These are phyloP conservation scores for Stevia rebaudiana DNA, from an alignment of 140 eudicot genomes.

Conservation along the genomic window DNA sequence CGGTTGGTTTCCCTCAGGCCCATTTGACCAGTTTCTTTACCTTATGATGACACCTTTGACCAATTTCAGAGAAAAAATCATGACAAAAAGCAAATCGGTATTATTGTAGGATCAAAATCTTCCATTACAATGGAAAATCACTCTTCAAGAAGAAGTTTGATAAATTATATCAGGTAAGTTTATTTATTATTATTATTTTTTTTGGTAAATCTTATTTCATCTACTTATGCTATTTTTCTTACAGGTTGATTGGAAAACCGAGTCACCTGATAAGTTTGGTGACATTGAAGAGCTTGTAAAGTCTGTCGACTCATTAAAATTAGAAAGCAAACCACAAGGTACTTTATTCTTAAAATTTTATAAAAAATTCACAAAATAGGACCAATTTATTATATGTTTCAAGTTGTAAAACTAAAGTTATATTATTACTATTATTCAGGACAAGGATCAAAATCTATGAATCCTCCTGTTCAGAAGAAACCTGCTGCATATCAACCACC, in stretches of 20 bases:
- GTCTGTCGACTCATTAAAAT: slow-evolving; percentile 57
- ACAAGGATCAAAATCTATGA: slow-evolving; percentile 61
- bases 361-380: not conserved
- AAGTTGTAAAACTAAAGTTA: slow-evolving; percentile 13
- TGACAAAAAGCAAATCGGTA: not conserved
- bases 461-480: slow-evolving; percentile 66
- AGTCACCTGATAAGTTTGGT: slow-evolving; percentile 73
- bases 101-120: slow-evolving; percentile 71
- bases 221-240: not conserved
- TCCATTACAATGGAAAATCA: slow-evolving; percentile 69
- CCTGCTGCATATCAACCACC: slow-evolving; percentile 98
- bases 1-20: no score
- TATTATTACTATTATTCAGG: slow-evolving; percentile 27
- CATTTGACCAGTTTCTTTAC: no score
- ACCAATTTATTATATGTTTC: slow-evolving; percentile 8
- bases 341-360: not conserved
- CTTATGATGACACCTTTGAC: no score
- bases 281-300: slow-evolving; percentile 64
- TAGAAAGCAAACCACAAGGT: slow-evolving; percentile 64
- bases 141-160: slow-evolving; percentile 74
- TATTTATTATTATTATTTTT: not conserved
- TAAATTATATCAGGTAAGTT: slow-evolving; percentile 77
- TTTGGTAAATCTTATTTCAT: not conserved
- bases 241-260: slow-evolving; percentile 96
- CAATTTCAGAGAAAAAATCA: no score